Conservation (phyloP, 345 rosid genomes). For the Boechera retrofracta region DNA sequence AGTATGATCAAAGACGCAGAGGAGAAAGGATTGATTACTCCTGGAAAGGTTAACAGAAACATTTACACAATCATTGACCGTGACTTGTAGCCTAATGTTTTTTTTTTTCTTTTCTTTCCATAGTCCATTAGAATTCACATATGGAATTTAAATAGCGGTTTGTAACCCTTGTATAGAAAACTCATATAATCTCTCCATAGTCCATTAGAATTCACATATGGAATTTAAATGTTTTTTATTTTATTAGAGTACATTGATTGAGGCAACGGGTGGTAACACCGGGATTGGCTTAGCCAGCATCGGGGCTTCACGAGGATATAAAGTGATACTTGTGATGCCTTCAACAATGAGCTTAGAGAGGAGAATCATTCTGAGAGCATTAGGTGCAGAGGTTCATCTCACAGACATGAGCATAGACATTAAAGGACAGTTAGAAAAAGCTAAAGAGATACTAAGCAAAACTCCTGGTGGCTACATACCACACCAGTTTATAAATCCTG, state of each 20-base stretch:
- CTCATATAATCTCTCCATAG: background rate
- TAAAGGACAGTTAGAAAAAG: constrained; percentile 52
- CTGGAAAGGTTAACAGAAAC: constrained; percentile 57
- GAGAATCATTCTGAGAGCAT: constrained; percentile 66
- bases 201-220: background rate
- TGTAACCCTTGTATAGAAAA: background rate
- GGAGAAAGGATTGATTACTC: constrained; percentile 65
- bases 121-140: background rate
- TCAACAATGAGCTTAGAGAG: constrained; percentile 63
- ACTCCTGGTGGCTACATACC: constrained; percentile 64
- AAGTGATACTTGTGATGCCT: constrained; percentile 67
- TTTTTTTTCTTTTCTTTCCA: background rate
- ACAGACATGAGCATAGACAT: constrained; percentile 52
- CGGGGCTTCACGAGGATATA: constrained; percentile 75
- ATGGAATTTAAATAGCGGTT: background rate
- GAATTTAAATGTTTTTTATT: background rate
- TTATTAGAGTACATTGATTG: constrained; percentile 56
- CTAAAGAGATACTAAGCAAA: constrained; percentile 57
- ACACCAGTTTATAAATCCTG: constrained; percentile 46
- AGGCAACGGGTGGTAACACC: constrained; percentile 75
- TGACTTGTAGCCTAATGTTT: background rate
- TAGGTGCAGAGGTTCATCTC: constrained; percentile 71
- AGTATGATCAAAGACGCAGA: constrained; percentile 82
- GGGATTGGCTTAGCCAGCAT: constrained; percentile 76
- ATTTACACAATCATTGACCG: background rate